Base-by-base conservation (phyloP, 176 grass and related monocot species). In the Saccharum officinarum region DNA sequence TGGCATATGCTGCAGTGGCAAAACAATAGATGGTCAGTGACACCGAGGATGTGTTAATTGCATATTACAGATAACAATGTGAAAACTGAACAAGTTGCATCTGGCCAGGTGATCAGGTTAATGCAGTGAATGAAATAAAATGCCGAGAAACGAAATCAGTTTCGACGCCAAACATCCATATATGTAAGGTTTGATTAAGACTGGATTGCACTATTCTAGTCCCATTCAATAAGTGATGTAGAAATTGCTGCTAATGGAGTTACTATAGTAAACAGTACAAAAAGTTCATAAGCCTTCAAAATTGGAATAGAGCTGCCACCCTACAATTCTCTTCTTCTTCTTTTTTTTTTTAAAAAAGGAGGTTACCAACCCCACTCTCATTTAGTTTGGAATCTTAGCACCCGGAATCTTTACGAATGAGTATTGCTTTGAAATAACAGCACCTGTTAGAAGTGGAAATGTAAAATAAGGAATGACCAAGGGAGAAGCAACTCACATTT, bases 401-500 rank as follows among this genome's bases (percentile, higher is more conserved):
- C 18, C 33, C 22, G 40, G 28, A 82, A 59, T 28, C 79, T 49
- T 70, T 28, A 26, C 3, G 34, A 40, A 25, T 57, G 31, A 77
- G 55, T 22, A 69, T 82, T 39, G 28, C 20, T 38, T 77, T 12
- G 76, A 71, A 28, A 61, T 62, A 83, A 31, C 4, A 67, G 44
- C 11, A 73, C 11, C 18, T 59, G 34, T 34, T 47, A 67, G 36
- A 49, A 67, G 38, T 28, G 14, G 20, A 57, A 63, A 62, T 22
- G 17, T 41, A 72, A 75, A 75, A 65, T 14, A 71, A 44, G 69
- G 22, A 42, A 20, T 18, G 52, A 55, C 22, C 2, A 70, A 64
- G 46, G 40, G 55, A 54, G 45, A 80, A 57, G 70, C 3, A 25
- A 89, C 88, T 89, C 30, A 86, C 88, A 89, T 80, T 37, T 40